A percentile compares a stretch with the other conserved stretches of the same genome.
These are phyloP conservation scores for Cryptosporidium muris DNA, from an alignment of 169 alveolate species.

Conservation along the genomic window DNA sequence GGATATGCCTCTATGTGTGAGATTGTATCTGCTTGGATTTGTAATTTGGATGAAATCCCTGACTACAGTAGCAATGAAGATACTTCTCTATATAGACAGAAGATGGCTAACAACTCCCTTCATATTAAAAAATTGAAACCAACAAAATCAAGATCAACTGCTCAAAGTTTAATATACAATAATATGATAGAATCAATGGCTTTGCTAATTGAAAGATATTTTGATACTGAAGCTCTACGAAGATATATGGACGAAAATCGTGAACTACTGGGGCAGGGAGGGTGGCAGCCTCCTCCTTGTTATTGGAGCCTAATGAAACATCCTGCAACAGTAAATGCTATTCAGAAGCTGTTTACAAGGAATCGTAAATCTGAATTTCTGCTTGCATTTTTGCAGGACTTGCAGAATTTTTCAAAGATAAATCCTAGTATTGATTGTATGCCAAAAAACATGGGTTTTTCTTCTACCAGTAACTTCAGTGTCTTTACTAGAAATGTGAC, in stretches of 20 bases:
- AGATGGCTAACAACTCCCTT: no score
- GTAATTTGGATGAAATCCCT: constrained; percentile 22
- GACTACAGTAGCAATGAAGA: background rate
- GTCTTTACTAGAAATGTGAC: constrained; percentile 87
- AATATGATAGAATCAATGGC: constrained; percentile 79
- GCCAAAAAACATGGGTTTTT: constrained; percentile 74
- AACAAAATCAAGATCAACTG: background rate
- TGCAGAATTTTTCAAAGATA: constrained; percentile 78
- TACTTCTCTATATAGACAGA: background rate
- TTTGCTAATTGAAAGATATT: constrained; percentile 78
- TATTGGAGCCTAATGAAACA: constrained; percentile 84
- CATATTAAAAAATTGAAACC: background rate
- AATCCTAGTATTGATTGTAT: constrained; percentile 75
- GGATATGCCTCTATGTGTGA: constrained; percentile 68
- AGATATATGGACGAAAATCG: constrained; percentile 84
- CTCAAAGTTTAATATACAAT: background rate
- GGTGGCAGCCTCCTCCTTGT: constrained; percentile 87
- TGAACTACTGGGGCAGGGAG: constrained; percentile 78
- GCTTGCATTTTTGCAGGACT: constrained; percentile 84
- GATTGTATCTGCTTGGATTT: constrained; percentile 54
- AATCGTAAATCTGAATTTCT: constrained; percentile 83
- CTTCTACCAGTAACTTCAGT: constrained; percentile 87
- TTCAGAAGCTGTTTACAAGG: constrained; percentile 82
- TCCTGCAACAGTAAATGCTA: constrained; percentile 81
- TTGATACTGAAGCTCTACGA: constrained; percentile 82